Conservation (phyloP, 805 yeast genomes). For the Candida parachauliodes region DNA sequence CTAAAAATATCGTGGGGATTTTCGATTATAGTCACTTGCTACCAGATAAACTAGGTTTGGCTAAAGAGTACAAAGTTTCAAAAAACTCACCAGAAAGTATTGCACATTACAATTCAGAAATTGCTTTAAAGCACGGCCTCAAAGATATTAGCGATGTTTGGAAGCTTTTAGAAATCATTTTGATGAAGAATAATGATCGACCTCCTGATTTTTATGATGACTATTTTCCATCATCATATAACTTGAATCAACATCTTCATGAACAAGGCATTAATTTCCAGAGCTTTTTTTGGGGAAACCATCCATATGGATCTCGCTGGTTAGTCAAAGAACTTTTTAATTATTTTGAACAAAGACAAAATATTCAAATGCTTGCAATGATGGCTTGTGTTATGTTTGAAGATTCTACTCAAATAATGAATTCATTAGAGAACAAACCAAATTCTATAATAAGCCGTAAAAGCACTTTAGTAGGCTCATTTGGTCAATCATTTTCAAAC, state of each 20-base stretch:
- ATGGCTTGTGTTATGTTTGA: conserved; percentile 67
- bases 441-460: background rate
- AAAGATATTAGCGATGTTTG: conserved; percentile 70
- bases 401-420: conserved; percentile 26
- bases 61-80: conserved; percentile 59
- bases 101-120: conserved; percentile 65
- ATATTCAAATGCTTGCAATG: conserved; percentile 90
- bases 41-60: conserved; percentile 72
- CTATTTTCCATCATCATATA: background rate
- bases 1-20: conserved; percentile 54
- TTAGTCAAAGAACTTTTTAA: conserved; percentile 56
- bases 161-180: conserved; percentile 52
- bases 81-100: conserved; percentile 63
- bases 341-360: conserved; percentile 60
- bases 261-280: conserved; percentile 3
- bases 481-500: background rate
- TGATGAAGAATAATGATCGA: conserved; percentile 33
- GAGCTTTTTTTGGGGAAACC: conserved; percentile 66
- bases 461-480: conserved; percentile 1
- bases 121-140: conserved; percentile 63
- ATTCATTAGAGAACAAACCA: background rate
- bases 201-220: background rate
- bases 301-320: conserved; percentile 72
- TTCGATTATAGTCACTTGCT: conserved; percentile 65
- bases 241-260: too few species aligned